Base-by-base conservation (phyloP, 495 filamentous ascomycete species). In the Thermochaetoides thermophila region DNA sequence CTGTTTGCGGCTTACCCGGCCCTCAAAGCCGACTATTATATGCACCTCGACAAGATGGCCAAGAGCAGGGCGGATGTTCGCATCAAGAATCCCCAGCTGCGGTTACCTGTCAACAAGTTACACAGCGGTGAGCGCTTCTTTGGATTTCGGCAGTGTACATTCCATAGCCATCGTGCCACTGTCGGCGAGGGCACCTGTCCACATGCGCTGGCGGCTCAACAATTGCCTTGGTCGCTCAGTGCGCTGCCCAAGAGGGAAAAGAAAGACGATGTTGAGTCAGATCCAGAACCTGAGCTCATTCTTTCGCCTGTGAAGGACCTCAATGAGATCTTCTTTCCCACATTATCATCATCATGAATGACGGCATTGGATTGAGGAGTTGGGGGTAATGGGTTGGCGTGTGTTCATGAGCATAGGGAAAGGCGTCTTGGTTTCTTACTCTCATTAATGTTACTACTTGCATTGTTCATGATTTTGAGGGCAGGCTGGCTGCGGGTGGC, bases 31-130 rank as follows among this genome's bases (percentile, higher is more conserved):
- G 63, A 67, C 29, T 67, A 64, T 39, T 32, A 46, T 29, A 47
- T 42, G 23, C 61, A 67, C 39, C 45, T 62, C 3, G 38, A 41
- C 20, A 63, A 62, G 46, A 59, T 65, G 52, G 37, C 43, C 5
- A 42, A 45, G 30, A 52, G 52, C 37, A 48, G 59, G 24, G 52
- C 60, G 18, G 59, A 65, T 38, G 40, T 59, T 31, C 48, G 55
- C 35, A 49, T 64, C 42, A 67, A 67, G 49, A 65, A 65, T 45
- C 63, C 63, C 0, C 61, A 64, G 43, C 51, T 67, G 10, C 42
- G 61, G 27, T 42, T 67, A 3, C 60, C 60, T 3, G 53, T 49
- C 24, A 67, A 64, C 43, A 50, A 50, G 22, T 48, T 64, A 5
- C 44, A 50, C 21, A 63, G 50, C 38, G 60, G 58, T 13, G 61